Base-by-base conservation (phyloP, 2,329 filamentous ascomycete genomes). In the Thyridium curvatum region DNA sequence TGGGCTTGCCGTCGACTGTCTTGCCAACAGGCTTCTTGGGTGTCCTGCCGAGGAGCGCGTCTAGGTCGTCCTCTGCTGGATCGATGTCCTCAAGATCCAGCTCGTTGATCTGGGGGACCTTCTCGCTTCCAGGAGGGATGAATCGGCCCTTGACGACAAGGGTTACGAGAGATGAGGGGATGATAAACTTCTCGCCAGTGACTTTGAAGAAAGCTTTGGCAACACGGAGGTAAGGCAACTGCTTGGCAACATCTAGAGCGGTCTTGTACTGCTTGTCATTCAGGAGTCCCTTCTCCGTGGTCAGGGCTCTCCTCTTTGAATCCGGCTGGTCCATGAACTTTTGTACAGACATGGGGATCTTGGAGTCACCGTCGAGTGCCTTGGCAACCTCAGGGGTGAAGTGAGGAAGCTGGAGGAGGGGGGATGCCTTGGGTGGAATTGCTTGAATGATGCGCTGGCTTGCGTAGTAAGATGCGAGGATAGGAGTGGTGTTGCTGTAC, bases 201-300 rank as follows among this genome's bases (percentile, higher is more conserved):
- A 98, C 94, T 72, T 98, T 98, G 79, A 98, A 98, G 66, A 95
- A 98, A 8, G 89, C 87, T 66, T 89, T 94, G 55, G 88, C 87
- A 10, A 98, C 80, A 41, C 85, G 77, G 40, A 98, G 72, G 46
- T 80, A 77, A 2, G 93, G 93, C 18, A 98, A 73, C 63, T 96
- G 87, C 51, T 80, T 79, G 18, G 89, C 90, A 21, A 96, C 84
- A 34, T 66, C 65, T 43, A 95, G 72, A 30, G 84, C 85, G 32
- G 82, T 75, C 46, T 78, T 69, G 64, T 95, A 95, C 60, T 96
- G 79, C 43, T 77, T 64, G 49, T 88, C 82, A 4, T 75, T 82
- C 30, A 98, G 68, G 31, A 91, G 80, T 31, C 71, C 73, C 41
- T 80, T 71, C 47, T 83, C 82, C 34, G 93, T 76, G 15, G 82